These are phyloP conservation scores for Akanthomyces lecanii DNA, from an alignment of 2,329 filamentous ascomycete species.

Conservation along the genomic window DNA sequence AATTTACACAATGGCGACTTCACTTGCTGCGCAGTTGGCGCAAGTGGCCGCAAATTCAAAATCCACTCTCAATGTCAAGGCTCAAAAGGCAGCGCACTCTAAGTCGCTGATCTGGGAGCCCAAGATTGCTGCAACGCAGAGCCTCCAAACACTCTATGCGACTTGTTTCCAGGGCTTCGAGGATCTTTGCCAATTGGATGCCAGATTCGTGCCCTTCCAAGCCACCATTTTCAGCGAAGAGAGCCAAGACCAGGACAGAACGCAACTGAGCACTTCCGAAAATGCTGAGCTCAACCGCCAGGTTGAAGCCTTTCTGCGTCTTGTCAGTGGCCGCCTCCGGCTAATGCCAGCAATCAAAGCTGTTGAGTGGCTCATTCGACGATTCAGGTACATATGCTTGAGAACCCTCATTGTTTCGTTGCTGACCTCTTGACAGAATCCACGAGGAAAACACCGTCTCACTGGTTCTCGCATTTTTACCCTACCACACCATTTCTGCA, in stretches of 20 bases:
- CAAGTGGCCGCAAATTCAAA: conserved; percentile 87
- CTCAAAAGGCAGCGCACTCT: conserved; percentile 85
- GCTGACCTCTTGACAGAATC: conserved; percentile 51
- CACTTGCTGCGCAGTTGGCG: conserved; percentile 90
- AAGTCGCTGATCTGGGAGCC: conserved; percentile 94
- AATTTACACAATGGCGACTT: conserved; percentile 62
- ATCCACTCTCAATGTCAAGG: conserved; percentile 85
- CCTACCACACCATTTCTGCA: conserved; percentile 81
- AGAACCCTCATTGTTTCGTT: not conserved
- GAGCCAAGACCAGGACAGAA: conserved; percentile 83
- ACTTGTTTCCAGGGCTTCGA: conserved; percentile 86
- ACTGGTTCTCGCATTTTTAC: conserved; percentile 80
- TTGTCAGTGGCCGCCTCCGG: conserved; percentile 71
- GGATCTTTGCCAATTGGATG: conserved; percentile 84
- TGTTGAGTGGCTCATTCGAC: conserved; percentile 88
- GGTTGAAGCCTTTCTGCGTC: conserved; percentile 75
- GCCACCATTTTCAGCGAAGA: conserved; percentile 87
- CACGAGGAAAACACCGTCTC: conserved; percentile 84
- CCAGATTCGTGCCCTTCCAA: conserved; percentile 69
- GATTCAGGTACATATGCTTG: conserved; percentile 65
- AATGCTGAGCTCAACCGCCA: conserved; percentile 76
- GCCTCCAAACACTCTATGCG: conserved; percentile 81
- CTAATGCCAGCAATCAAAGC: conserved; percentile 86
- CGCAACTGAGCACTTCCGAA: conserved; percentile 74
- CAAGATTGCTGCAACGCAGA: conserved; percentile 78